A percentile compares a stretch with the other conserved stretches of the same genome.
These are phyloP conservation scores for Fusarium miscanthi DNA, from an alignment of 2,329 filamentous ascomycete species.

Conservation along the genomic window DNA sequence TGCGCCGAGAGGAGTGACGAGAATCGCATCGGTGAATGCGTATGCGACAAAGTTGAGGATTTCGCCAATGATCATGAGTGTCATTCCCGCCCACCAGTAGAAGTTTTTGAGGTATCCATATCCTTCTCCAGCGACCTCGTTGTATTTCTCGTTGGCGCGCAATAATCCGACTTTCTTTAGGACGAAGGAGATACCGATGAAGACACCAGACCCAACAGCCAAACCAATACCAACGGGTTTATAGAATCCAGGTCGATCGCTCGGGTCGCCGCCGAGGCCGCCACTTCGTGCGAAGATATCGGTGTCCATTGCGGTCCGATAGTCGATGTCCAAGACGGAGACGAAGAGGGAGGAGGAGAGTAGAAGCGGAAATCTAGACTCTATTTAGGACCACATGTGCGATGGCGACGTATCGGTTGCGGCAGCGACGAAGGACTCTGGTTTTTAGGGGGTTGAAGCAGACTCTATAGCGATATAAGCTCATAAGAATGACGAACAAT, in stretches of 20 bases:
- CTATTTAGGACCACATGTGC: slow-evolving; percentile 44
- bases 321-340: background rate
- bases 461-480: background rate
- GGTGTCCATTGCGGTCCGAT: slow-evolving; percentile 36
- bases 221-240: slow-evolving; percentile 89
- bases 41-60: slow-evolving; percentile 98
- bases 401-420: slow-evolving; percentile 31
- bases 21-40: slow-evolving; percentile 94
- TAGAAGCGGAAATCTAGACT: slow-evolving; percentile 24
- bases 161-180: slow-evolving; percentile 93
- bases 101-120: slow-evolving; percentile 96
- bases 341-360: slow-evolving; percentile 5
- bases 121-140: slow-evolving; percentile 93
- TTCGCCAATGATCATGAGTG: slow-evolving; percentile 94
- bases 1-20: slow-evolving; percentile 92
- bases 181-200: slow-evolving; percentile 95
- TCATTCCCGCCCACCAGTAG: slow-evolving; percentile 98
- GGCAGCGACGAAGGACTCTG: slow-evolving; percentile 36
- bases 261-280: slow-evolving; percentile 19
- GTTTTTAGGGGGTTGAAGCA: slow-evolving; percentile 19
- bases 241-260: slow-evolving; percentile 66
- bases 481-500: background rate
- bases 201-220: slow-evolving; percentile 86
- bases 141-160: slow-evolving; percentile 94
- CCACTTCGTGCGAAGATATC: slow-evolving; percentile 41